Evolutionary conservation across 2,329 filamentous ascomycete genomes (phyloP).

Genomic region (Colletotrichum sp.): DNA sequence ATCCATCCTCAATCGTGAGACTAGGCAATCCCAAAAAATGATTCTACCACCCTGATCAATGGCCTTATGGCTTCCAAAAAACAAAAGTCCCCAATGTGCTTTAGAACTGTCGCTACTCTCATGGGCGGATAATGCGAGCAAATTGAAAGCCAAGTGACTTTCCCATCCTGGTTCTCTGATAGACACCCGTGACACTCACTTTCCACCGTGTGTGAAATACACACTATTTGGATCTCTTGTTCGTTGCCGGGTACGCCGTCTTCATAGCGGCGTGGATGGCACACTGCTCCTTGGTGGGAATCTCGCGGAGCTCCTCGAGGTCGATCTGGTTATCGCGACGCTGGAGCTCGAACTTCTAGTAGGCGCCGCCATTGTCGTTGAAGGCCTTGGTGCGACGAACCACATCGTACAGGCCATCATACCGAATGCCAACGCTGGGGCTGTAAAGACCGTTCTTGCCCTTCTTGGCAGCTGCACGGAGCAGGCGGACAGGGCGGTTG

Average conservation of each 20-base stretch:
- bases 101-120: background rate
- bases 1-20: background rate
- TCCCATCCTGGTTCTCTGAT: background rate
- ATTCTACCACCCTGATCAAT: background rate
- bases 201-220: background rate
- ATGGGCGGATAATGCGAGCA: background rate
- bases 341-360: background rate
- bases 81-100: background rate
- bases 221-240: background rate
- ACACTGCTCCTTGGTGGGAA: background rate
- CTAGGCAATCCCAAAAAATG: background rate
- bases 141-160: background rate
- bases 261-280: background rate
- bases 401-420: background rate
- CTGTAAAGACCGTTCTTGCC: accelerated
- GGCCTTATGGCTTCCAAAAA: background rate
- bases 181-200: background rate
- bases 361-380: background rate
- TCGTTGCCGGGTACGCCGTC: background rate
- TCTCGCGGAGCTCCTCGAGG: background rate
- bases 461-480: background rate
- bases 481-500: background rate
- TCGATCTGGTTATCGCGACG: accelerated
- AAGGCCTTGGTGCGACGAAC: background rate
- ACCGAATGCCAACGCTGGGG: accelerated